Percentiles rank a stretch among this genome's conserved stretches.
Evolutionary conservation across 2,329 filamentous ascomycete species (phyloP).

Genomic region (Xylariaceae sp.): DNA sequence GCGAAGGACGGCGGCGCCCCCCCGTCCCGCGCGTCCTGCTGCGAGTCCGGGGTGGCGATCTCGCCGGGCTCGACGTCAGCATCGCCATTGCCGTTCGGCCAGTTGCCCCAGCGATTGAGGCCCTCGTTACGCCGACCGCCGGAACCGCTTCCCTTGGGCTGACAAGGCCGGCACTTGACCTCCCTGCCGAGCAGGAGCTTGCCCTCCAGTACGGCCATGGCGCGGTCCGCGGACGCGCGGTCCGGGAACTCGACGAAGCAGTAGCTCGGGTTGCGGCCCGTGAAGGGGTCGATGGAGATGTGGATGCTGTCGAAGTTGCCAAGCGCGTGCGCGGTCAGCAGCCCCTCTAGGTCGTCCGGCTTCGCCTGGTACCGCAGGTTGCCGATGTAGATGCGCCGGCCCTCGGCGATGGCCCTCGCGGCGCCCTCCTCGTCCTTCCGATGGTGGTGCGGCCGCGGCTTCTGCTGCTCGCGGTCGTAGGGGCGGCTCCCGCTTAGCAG

Average conservation of each 20-base stretch:
- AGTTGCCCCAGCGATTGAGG: conserved; percentile 50
- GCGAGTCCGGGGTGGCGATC: neutral
- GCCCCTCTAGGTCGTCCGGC: conserved; percentile 40
- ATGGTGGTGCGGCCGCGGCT: conserved; percentile 1
- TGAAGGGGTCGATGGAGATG: conserved; percentile 70
- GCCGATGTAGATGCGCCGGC: conserved; percentile 62
- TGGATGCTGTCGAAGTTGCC: conserved; percentile 57
- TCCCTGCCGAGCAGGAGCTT: conserved; percentile 58
- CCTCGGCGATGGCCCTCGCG: conserved; percentile 33
- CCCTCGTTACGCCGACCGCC: conserved; percentile 27
- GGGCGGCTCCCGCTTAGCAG: conserved; percentile 2
- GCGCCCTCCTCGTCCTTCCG: conserved; percentile 5
- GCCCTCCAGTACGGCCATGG: conserved; percentile 60
- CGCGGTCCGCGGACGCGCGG: conserved; percentile 58
- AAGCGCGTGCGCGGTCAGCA: conserved; percentile 40
- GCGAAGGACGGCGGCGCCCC: conserved; percentile 22
- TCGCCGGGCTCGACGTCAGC: conserved; percentile 1
- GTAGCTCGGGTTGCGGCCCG: conserved; percentile 70
- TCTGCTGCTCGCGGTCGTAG: conserved; percentile 12
- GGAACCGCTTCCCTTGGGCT: conserved; percentile 49
- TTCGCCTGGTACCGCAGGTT: conserved; percentile 62
- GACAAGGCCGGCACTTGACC: conserved; percentile 66
- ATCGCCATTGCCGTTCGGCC: conserved; percentile 33
- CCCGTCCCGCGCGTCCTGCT: conserved; percentile 25
- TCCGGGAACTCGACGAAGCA: conserved; percentile 71